These are phyloP conservation scores for Pelargonium nanum DNA, from an alignment of 345 rosid species.

Conservation along the genomic window DNA sequence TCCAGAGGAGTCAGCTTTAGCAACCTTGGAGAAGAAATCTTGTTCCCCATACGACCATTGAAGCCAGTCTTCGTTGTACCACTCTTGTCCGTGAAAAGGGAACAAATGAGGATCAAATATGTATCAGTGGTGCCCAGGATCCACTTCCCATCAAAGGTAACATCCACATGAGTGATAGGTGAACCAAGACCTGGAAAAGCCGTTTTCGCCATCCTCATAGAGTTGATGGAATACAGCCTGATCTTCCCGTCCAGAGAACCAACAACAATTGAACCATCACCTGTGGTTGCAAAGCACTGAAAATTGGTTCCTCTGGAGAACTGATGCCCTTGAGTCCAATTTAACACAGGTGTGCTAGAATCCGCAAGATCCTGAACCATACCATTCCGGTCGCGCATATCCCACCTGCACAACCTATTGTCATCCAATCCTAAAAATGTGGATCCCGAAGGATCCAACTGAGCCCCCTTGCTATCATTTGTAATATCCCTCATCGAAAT, in stretches of 20 bases:
- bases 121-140: slow-evolving; percentile 93
- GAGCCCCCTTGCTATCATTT: slow-evolving; percentile 89
- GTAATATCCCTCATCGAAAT: slow-evolving; percentile 87
- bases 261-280: slow-evolving; percentile 96
- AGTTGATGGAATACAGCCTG: slow-evolving; percentile 67
- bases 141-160: slow-evolving; percentile 97
- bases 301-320: slow-evolving; percentile 95
- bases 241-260: slow-evolving; percentile 98
- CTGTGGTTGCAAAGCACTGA: slow-evolving; percentile 95
- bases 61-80: slow-evolving; percentile 91
- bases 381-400: slow-evolving; percentile 88
- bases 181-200: slow-evolving; percentile 99
- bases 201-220: slow-evolving; percentile 96
- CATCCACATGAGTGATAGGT: slow-evolving; percentile 91
- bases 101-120: slow-evolving; percentile 77
- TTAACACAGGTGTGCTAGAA: slow-evolving; percentile 58
- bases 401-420: slow-evolving; percentile 97
- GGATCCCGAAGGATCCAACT: slow-evolving; percentile 93
- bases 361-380: slow-evolving; percentile 82
- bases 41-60: slow-evolving; percentile 94
- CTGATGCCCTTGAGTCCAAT: slow-evolving; percentile 95
- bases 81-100: slow-evolving; percentile 74
- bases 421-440: slow-evolving; percentile 92
- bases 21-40: slow-evolving; percentile 89
- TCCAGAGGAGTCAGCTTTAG: slow-evolving; percentile 79